Percentiles rank a stretch among this genome's conserved stretches.
These are phyloP conservation scores for Chalciporus sphaerocephalus DNA, from an alignment of 768 basidiomycete genomes.

Conservation along the genomic window DNA sequence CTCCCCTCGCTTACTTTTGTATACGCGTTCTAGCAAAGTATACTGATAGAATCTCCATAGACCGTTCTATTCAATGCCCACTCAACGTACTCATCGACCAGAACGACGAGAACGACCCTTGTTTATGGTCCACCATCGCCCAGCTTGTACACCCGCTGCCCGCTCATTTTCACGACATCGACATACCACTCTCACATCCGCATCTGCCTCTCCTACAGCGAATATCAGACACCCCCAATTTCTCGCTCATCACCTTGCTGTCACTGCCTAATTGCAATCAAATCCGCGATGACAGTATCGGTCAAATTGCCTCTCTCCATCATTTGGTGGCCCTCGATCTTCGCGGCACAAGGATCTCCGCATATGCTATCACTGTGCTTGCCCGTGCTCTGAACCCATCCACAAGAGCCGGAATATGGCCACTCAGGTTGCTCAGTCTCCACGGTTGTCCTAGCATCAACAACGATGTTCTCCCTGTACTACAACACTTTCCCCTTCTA, in stretches of 20 bases:
- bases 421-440: constrained; percentile 55
- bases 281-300: constrained; percentile 57
- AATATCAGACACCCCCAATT: constrained; percentile 50
- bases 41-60: constrained; percentile 33
- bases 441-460: constrained; percentile 50
- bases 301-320: constrained; percentile 47
- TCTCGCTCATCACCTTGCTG: constrained; percentile 62
- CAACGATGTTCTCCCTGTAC: constrained; percentile 37
- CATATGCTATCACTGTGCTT: constrained; percentile 51
- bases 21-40: constrained; percentile 39
- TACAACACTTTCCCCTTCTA: constrained; percentile 53
- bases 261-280: constrained; percentile 51
- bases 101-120: constrained; percentile 49
- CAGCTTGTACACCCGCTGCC: constrained; percentile 61
- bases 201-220: constrained; percentile 54
- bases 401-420: constrained; percentile 45
- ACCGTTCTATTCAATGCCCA: constrained; percentile 17
- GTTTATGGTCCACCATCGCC: constrained; percentile 57
- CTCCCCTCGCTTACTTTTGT: constrained; percentile 53
- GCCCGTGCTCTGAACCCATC: constrained; percentile 41
- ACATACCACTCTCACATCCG: constrained; percentile 50
- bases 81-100: constrained; percentile 32
- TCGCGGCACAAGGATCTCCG: constrained; percentile 47
- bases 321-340: constrained; percentile 62
- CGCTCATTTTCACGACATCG: constrained; percentile 24